Evolutionary conservation across 257 asterid species (phyloP), one percentile per base, ranked within the genome.

Genomic region (Solanum tarijense): DNA sequence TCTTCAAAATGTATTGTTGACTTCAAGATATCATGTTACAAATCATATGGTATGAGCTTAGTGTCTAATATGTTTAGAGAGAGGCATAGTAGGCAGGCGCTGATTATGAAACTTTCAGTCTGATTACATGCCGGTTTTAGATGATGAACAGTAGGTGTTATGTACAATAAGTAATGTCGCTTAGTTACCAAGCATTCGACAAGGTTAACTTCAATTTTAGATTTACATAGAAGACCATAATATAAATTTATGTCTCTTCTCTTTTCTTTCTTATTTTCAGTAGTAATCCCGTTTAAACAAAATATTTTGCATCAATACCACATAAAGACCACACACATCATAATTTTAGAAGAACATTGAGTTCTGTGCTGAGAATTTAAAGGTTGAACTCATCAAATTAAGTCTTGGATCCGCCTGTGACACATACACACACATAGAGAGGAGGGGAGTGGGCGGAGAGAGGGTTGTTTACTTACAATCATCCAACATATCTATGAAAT

Each of bases 401-500:
- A 73, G 38, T 34, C 16, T 73, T 20, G 48, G 29, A 73, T 73
- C 48, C 2, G 14, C 31, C 48, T 21, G 52, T 74, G 31, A 39
- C 34, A 76, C 52, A 74, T n/a, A 73, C 2, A 73, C 55, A 74
- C 83, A 76, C 60, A 38, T 1, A 23, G 34, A 35, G 29, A 7
- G 31, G 84, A 25, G 84, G n/a, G n/a, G 23, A 48, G 3, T 1
- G 7, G 65, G 12, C 14, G 12, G 25, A 5, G 10, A 9, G 85
- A 10, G 85, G 23, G n/a, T 38, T 32, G 41, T 75, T 58, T 85
- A 93, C 99, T 94, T 94, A 97, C 99, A 88, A 88, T 97, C 99
- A 84, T 95, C 98, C 89, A 92, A n/a, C 99, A 97, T 96, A 92
- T 97, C 99, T 88, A 97, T 97, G 94, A 97, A 96, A 93, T 96